These are phyloP conservation scores for Claviceps capensis DNA, from an alignment of 2,329 filamentous ascomycete species.

Conservation along the genomic window DNA sequence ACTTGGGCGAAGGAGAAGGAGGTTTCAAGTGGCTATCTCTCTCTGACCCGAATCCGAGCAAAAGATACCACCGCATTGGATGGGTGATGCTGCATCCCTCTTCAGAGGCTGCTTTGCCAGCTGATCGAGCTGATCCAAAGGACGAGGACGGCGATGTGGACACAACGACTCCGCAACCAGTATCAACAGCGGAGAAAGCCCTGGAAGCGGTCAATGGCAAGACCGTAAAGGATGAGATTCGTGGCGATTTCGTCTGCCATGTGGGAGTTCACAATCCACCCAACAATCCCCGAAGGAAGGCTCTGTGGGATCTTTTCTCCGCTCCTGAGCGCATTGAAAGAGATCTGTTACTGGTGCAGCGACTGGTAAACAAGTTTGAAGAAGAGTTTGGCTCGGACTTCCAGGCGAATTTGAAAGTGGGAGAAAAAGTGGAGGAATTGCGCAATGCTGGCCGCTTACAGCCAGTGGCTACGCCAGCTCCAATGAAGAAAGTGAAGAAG, in stretches of 20 bases:
- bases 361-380: slow-evolving; percentile 75
- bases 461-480: slow-evolving; percentile 39
- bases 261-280: slow-evolving; percentile 92
- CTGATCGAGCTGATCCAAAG: slow-evolving; percentile 60
- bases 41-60: slow-evolving; percentile 91
- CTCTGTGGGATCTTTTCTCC: slow-evolving; percentile 92
- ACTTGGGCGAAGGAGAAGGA: slow-evolving; percentile 78
- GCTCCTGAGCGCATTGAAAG: slow-evolving; percentile 86
- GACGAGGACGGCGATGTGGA: slow-evolving; percentile 51
- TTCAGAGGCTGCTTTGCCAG: slow-evolving; percentile 48
- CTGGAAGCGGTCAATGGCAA: slow-evolving; percentile 94
- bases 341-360: slow-evolving; percentile 70
- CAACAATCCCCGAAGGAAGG: slow-evolving; percentile 77
- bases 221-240: slow-evolving; percentile 85
- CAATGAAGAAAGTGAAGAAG: slow-evolving; percentile 46
- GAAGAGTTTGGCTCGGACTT: slow-evolving; percentile 64
- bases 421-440: slow-evolving; percentile 74
- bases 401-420: slow-evolving; percentile 67
- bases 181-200: slow-evolving; percentile 66
- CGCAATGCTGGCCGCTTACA: slow-evolving; percentile 65
- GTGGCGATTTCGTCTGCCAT: slow-evolving; percentile 94
- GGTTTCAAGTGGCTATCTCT: slow-evolving; percentile 94
- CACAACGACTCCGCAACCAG: slow-evolving; percentile 36
- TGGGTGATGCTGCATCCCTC: slow-evolving; percentile 93
- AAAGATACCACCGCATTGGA: slow-evolving; percentile 92